Evolutionary conservation across 169 alveolate genomes (phyloP).

Genomic region (Plasmodium coatneyi): DNA sequence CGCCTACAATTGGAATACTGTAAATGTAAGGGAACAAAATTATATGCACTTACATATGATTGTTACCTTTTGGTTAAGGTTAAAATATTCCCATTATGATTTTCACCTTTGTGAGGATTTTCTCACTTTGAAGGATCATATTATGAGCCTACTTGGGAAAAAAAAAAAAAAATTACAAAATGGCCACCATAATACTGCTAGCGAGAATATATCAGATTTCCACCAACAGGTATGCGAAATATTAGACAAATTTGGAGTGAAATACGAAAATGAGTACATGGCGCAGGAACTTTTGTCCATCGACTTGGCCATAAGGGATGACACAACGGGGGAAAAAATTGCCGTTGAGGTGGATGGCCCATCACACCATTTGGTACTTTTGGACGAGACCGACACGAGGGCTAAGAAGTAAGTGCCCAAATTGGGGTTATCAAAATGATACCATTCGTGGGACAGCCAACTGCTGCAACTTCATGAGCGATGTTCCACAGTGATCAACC

Average conservation of each 20-base stretch:
- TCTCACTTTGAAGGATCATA: constrained; percentile 21
- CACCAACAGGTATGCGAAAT: constrained; percentile 29
- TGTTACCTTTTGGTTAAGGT: constrained; percentile 68
- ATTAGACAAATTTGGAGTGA: constrained; percentile 26
- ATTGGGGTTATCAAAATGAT: not conserved
- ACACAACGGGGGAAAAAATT: constrained; percentile 3
- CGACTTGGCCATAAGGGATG: constrained; percentile 38
- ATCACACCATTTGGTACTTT: constrained; percentile 62
- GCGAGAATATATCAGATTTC: constrained; percentile 13
- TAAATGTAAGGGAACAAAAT: constrained; percentile 39
- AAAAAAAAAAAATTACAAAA: not conserved
- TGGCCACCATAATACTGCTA: not conserved
- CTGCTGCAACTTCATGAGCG: not conserved
- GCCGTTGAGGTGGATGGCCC: constrained; percentile 76
- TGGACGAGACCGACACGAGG: constrained; percentile 3
- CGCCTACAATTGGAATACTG: constrained; percentile 48
- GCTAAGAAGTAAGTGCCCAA: constrained; percentile 25
- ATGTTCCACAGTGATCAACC: not conserved
- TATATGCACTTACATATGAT: constrained; percentile 73
- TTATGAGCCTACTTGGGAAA: constrained; percentile 1
- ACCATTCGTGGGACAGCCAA: not conserved
- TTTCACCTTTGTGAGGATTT: constrained; percentile 11
- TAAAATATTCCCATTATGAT: constrained; percentile 44
- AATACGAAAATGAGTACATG: constrained; percentile 55
- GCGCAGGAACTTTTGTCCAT: constrained; percentile 57